Evolutionary conservation across 1,284 basidiomycete species (phyloP).

Genomic region (Ganoderma resinaceum): DNA sequence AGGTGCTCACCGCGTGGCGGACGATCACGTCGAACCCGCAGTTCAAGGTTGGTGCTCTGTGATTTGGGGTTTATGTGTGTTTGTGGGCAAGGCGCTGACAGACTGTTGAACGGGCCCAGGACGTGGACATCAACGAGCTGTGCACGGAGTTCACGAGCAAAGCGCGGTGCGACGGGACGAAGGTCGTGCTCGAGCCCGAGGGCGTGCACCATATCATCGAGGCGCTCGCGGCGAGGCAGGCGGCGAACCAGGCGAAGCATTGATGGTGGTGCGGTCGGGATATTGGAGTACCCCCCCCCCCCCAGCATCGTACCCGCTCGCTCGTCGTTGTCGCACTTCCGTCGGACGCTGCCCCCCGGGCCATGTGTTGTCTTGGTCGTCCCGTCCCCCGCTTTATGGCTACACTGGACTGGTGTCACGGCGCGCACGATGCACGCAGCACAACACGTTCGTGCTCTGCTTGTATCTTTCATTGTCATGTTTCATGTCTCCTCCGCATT

Average conservation of each 20-base stretch:
- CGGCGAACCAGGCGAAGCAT: slow-evolving; percentile 33
- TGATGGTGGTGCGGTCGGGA: slow-evolving; percentile 8
- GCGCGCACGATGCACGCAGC: neutral
- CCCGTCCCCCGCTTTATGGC: neutral
- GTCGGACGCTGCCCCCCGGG: neutral
- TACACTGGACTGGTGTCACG: neutral
- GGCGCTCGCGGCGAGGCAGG: slow-evolving; percentile 47
- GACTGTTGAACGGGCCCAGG: slow-evolving; percentile 47
- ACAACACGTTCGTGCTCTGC: neutral
- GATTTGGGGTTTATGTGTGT: neutral
- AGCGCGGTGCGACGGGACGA: slow-evolving; percentile 81
- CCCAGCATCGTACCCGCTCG: no score
- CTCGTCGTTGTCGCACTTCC: neutral
- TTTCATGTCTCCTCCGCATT: neutral
- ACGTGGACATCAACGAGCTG: slow-evolving; percentile 76
- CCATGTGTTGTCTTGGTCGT: neutral
- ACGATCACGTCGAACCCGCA: slow-evolving; percentile 74
- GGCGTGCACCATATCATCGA: slow-evolving; percentile 72
- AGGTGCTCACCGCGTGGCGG: slow-evolving; percentile 78
- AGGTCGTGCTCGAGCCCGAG: slow-evolving; percentile 77
- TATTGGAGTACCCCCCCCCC: neutral
- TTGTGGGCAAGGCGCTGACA: slow-evolving; percentile 13
- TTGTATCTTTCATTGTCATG: neutral
- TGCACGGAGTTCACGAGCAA: slow-evolving; percentile 80
- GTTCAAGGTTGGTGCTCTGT: slow-evolving; percentile 56